Evolutionary conservation across 495 filamentous ascomycete genomes (phyloP), one percentile per base, ranked within the genome.

Genomic region (Ramalina intermedia): DNA sequence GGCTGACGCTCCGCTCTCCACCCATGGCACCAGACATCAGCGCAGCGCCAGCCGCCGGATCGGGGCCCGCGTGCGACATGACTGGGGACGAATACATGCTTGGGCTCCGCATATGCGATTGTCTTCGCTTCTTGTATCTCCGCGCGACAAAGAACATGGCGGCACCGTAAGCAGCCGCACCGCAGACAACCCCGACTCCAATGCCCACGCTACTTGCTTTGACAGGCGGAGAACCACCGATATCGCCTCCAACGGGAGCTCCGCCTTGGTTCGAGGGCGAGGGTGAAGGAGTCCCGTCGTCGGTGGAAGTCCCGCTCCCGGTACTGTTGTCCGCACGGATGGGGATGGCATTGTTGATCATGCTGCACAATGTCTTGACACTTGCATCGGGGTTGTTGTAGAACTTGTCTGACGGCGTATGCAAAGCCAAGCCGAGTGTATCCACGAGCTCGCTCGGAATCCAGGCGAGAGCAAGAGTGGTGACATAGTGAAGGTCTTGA

Each of bases 141-240:
- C 93, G 78, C 21, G 91, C 91, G 54, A 96, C 76, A 62, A 89
- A 83, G 67, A 96, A 93, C 91, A 98, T 96, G 63, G 86, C 93
- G n/a, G 85, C 90, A 61, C 89, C 93, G 57, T 98, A 98, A n/a
- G 81, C 84, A 41, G 81, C 80, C 14, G 87, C 87, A 58, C 87
- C 87, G 38, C 73, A 78, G 27, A 87, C 77, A 46, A 85, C 82
- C 56, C 82, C 85, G 41, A 81, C 67, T 42, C 79, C 85, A 61
- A 96, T 87, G 54, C 82, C 87, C 42, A 86, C 83, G n/a, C 84
- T 90, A 58, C 82, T 84, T 47, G 78, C 77, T 45, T 75, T 76
- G 44, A 87, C 76, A 21, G 73, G 68, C 37, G 67, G 63, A 27
- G 76, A 73, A 42, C 63, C 69, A 63, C 63, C 65, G 53, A 65